phyloP scores from a whole-genome alignment of 1,284 basidiomycete genomes.

The Ceratobasidium sp. region DNA sequence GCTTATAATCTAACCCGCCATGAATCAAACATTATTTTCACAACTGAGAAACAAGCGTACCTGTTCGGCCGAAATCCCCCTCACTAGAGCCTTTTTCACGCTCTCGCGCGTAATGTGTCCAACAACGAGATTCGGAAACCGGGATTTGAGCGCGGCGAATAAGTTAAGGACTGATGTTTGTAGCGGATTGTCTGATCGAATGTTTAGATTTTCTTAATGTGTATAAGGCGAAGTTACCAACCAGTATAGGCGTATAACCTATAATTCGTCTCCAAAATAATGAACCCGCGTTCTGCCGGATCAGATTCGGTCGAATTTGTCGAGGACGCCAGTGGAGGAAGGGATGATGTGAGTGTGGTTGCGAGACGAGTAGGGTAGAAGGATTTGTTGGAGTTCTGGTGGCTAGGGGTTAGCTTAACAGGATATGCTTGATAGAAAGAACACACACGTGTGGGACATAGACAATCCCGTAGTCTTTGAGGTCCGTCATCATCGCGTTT shows the following conservation, averaged over 20 bases:
- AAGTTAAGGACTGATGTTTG: constrained; percentile 97
- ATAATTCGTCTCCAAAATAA: constrained; percentile 98
- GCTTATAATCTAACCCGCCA: constrained; percentile 82
- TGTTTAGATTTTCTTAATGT: neutral
- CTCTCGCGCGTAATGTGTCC: constrained; percentile 95
- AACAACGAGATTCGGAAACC: constrained; percentile 96
- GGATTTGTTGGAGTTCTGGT: constrained; percentile 61
- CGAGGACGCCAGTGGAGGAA: constrained; percentile 72
- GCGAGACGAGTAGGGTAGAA: constrained; percentile 98
- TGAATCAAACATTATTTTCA: constrained; percentile 8
- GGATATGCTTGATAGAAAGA: neutral
- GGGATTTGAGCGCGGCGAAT: constrained; percentile 91
- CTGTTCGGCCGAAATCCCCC: constrained; percentile 97
- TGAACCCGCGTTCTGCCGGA: constrained; percentile 84
- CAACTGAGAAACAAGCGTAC: constrained; percentile 61
- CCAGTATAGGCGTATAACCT: constrained; percentile 98
- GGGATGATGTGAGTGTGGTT: constrained; percentile 89
- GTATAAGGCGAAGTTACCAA: constrained; percentile 57
- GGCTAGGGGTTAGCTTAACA: neutral
- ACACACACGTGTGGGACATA: constrained; percentile 77
- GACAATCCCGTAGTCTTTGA: constrained; percentile 94
- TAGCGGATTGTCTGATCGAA: constrained; percentile 83
- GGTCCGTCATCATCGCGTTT: constrained; percentile 88
- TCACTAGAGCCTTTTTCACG: constrained; percentile 92
- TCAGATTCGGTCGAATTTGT: constrained; percentile 60